These are phyloP conservation scores for Bruguiera parviflora DNA, from an alignment of 345 rosid species.

Conservation along the genomic window DNA sequence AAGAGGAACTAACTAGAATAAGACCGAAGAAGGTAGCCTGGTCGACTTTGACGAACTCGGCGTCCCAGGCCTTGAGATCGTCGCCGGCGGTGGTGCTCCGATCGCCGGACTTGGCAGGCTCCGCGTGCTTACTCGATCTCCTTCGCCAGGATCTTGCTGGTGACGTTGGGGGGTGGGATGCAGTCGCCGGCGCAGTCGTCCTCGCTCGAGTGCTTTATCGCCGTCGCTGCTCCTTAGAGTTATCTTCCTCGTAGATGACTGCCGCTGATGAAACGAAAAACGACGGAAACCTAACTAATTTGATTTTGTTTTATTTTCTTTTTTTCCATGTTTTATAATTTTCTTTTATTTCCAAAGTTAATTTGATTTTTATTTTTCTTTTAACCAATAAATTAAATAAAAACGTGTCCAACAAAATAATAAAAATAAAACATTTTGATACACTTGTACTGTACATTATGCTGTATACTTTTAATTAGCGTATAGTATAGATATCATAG, in stretches of 20 bases:
- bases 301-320: too few species aligned
- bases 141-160: constrained; percentile 28
- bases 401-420: too few species aligned
- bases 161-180: constrained; percentile 28
- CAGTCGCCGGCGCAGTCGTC: constrained; percentile 27
- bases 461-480: too few species aligned
- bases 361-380: too few species aligned
- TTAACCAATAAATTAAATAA: too few species aligned
- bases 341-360: too few species aligned
- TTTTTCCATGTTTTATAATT: too few species aligned
- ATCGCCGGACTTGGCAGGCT: constrained; percentile 4
- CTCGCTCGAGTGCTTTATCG: constrained; percentile 25
- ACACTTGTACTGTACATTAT: too few species aligned
- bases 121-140: constrained; percentile 36
- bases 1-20: constrained; percentile 10
- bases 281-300: too few species aligned
- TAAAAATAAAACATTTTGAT: too few species aligned
- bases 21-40: constrained; percentile 31
- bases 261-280: background rate
- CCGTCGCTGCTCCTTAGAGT: constrained; percentile 23
- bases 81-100: constrained; percentile 2
- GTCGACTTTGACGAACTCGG: constrained; percentile 29
- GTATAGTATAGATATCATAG: too few species aligned
- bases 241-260: constrained; percentile 14
- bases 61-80: constrained; percentile 24